Evolutionary conservation across 345 rosid species (phyloP), one percentile per base, ranked within the genome.

Genomic region (Ailanthus altissimus): DNA sequence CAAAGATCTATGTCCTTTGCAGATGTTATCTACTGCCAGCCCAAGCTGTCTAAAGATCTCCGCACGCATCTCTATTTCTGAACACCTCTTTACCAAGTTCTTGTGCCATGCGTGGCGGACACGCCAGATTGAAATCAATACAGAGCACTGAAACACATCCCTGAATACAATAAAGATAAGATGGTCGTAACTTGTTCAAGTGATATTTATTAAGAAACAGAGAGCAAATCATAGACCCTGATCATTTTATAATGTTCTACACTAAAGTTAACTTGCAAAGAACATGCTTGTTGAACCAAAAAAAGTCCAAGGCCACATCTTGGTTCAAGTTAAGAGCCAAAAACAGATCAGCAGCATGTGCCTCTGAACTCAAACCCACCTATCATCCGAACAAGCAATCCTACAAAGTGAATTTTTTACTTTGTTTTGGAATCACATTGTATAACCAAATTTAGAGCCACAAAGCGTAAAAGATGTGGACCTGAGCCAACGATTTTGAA

Each of bases 71-170:
- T 86, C 92, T 62, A 73, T 85, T 77, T 86, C 93, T 49, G 78
- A 66, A 87, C 98, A 93, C 86, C 91, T 90, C 88, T 87, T 92
- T 67, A 90, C 73, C 83, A 96, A 79, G 86, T 93, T 92, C 89
- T 91, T 96, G 62, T 92, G 98, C 97, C 98, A 96, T 32, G 92
- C 80, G 66, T 90, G 94, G 58, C 94, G 97, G 21, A 86, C 86
- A 73, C 97, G 88, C 99, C 99, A 96, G 81, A 91, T 89, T 49
- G 93, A 88, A 81, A 93, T 59, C 85, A 92, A 83, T 20, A 96
- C 89, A 6, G 97, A 81, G 81, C 99, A 93, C 79, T 93, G 94
- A 84, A 93, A 96, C 36, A 92, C 98, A 86, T 96, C 98, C 94
- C 97, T 93, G 91, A 81, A 51, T 47, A 78, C 72, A 85, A 75